Percentiles rank a stretch among this genome's conserved stretches.
Evolutionary conservation across 2,329 filamentous ascomycete genomes (phyloP).

Genomic region (Xylaria sp.): DNA sequence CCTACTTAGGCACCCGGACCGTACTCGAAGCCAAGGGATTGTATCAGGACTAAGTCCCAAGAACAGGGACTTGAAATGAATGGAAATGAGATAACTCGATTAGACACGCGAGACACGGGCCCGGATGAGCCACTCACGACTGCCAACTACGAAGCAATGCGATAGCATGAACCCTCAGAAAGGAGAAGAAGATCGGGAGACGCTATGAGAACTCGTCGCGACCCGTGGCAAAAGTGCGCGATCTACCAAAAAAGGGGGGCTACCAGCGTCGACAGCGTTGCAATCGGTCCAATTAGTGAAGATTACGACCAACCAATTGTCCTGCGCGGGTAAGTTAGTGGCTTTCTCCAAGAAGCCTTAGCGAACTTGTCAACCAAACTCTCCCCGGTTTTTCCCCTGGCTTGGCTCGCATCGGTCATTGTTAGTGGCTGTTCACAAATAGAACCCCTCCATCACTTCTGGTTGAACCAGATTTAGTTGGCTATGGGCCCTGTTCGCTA

Average conservation of each 20-base stretch:
- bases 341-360: conserved; percentile 10
- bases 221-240: conserved; percentile 23
- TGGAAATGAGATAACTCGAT: conserved; percentile 21
- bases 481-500: conserved; percentile 25
- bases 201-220: conserved; percentile 7
- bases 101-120: neutral
- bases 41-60: conserved; percentile 6
- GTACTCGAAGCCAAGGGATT: conserved; percentile 19
- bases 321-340: conserved; percentile 26
- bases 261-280: conserved; percentile 37
- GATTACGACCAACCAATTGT: conserved; percentile 35
- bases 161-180: conserved; percentile 9
- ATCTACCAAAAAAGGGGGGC: conserved; percentile 11
- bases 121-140: neutral
- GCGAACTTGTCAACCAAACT: conserved; percentile 6
- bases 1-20: conserved; percentile 9
- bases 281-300: conserved; percentile 41
- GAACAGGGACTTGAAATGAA: conserved; percentile 25
- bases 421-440: conserved; percentile 38
- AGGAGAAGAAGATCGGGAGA: conserved; percentile 34
- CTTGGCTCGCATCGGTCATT: conserved; percentile 31
- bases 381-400: conserved; percentile 32
- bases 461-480: conserved; percentile 14
- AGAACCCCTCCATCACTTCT: conserved; percentile 8
- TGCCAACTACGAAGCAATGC: neutral